Evolutionary conservation across 2,329 filamentous ascomycete species (phyloP).

Genomic region (Nothomitra cinnamomea): DNA sequence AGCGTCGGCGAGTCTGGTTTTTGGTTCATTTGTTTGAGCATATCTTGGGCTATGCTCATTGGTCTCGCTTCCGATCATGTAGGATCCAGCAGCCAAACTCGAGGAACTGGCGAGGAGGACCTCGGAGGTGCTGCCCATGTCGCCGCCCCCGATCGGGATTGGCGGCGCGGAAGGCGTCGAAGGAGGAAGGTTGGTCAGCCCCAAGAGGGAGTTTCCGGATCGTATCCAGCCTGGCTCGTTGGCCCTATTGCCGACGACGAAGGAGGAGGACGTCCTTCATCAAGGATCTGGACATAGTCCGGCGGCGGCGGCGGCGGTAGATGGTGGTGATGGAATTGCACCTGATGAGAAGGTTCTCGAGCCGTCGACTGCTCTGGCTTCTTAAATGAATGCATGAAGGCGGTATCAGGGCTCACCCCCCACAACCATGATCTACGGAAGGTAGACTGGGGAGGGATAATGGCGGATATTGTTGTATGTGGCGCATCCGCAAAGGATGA

Average conservation of each 20-base stretch:
- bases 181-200: neutral
- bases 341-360: too few species aligned
- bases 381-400: too few species aligned
- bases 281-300: neutral
- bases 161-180: neutral
- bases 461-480: too few species aligned
- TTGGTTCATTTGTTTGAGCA: constrained; percentile 25
- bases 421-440: too few species aligned
- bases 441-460: too few species aligned
- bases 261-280: neutral
- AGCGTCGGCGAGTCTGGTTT: constrained; percentile 23
- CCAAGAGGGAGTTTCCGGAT: neutral
- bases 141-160: neutral
- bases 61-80: constrained; percentile 17
- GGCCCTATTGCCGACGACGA: neutral
- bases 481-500: too few species aligned
- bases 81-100: constrained; percentile 56
- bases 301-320: neutral
- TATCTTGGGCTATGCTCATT: constrained; percentile 12
- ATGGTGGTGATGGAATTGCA: too few species aligned
- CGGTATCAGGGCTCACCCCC: too few species aligned
- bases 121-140: constrained; percentile 35
- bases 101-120: constrained; percentile 53
- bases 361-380: too few species aligned
- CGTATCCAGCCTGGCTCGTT: constrained; percentile 3